Evolutionary conservation across 2,329 filamentous ascomycete genomes (phyloP), one percentile per base, ranked within the genome.

Genomic region (Ciborinia camelliae): DNA sequence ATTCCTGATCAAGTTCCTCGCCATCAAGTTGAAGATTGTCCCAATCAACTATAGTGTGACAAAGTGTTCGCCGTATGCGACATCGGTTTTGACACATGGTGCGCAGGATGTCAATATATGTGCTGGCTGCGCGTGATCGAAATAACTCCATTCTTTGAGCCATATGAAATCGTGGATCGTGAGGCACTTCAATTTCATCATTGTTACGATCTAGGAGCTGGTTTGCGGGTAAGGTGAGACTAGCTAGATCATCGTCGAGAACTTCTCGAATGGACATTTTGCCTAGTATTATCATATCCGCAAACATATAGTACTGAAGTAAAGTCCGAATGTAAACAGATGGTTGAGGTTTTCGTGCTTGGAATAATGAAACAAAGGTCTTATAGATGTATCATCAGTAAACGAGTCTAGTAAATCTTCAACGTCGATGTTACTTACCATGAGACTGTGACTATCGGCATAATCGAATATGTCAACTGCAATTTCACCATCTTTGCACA

Each of bases 41-140:
- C 88, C 92, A 96, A 66, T 94, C 90, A 3, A 86, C 80, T 43
- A 97, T 86, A 18, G 89, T 85, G 74, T 98, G 94, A 67, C 88
- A 92, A 10, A 99, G 82, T n/a, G 89, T 92, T 43, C 95, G 86
- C n/a, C 95, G 86, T 50, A 96, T 86, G 2, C 95, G 89, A 74
- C 92, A 96, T 61, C 92, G 84, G 73, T 98, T 99, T 74, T 98
- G 91, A 72, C 92, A 96, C 23, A 95, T 82, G 9, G 90, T 89
- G 55, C 92, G 86, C 72, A 95, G 88, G 20, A 96, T 83, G 69
- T 97, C 93, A 23, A 97, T 80, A 73, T 92, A 97, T 0, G 89
- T 87, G 75, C 91, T 80, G 6, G 82, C 85, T 1, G 85, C 83
- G 35, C 83, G 79, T 67, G 84, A 80, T 15, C 86, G 82, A 71